Percentiles rank a stretch among this genome's conserved stretches.
These are phyloP conservation scores for Tuber microsphaerosporum DNA, from an alignment of 495 filamentous ascomycete genomes.

Conservation along the genomic window DNA sequence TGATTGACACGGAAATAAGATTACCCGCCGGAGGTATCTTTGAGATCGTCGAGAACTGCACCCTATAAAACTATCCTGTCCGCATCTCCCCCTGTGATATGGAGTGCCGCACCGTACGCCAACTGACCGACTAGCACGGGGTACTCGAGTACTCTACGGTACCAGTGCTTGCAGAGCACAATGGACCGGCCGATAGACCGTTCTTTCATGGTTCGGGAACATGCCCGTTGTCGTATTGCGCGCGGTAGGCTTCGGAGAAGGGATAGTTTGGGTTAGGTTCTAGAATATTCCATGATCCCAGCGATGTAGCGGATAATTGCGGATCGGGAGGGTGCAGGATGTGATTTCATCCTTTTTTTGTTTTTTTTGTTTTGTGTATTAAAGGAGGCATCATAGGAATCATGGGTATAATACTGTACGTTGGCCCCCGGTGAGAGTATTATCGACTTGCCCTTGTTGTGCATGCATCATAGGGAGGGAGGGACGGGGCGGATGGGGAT, in stretches of 20 bases:
- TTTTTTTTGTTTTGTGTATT: not conserved
- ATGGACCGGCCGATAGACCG: not conserved
- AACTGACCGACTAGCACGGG: not conserved
- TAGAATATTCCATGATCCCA: not conserved
- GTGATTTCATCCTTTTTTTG: too few species aligned
- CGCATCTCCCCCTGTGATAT: not conserved
- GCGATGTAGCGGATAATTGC: not conserved
- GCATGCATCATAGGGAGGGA: not conserved
- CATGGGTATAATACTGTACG: not conserved
- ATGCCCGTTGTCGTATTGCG: not conserved
- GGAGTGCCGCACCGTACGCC: not conserved
- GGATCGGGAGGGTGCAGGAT: not conserved
- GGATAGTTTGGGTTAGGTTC: not conserved
- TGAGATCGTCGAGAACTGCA: not conserved
- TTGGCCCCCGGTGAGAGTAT: not conserved
- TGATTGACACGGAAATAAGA: not conserved
- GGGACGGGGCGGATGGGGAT: not conserved
- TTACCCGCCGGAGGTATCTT: not conserved
- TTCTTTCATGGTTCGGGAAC: not conserved
- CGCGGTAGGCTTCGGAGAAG: not conserved
- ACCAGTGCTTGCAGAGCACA: not conserved
- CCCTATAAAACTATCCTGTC: not conserved
- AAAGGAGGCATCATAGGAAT: not conserved
- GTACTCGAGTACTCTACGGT: not conserved
- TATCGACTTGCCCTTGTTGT: not conserved